Conservation (phyloP, 2,329 filamentous ascomycete species). For the Fusarium torulosum region DNA sequence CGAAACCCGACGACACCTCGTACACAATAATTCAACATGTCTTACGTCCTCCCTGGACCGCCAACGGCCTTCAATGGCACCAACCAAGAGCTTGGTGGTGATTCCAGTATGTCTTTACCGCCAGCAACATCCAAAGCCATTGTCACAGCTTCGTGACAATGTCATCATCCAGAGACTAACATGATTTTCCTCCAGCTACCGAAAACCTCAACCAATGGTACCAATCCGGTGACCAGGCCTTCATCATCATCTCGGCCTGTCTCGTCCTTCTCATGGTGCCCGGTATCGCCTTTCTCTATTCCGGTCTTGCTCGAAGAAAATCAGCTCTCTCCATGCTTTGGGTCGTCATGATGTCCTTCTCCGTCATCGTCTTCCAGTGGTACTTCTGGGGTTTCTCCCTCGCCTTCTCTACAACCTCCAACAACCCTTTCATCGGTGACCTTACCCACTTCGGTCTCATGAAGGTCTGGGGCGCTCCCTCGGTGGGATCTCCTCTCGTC, state of each 20-base stretch:
- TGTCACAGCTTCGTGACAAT: neutral
- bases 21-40: slow-evolving; percentile 59
- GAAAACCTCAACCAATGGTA: slow-evolving; percentile 98
- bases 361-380: slow-evolving; percentile 96
- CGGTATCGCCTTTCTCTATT: slow-evolving; percentile 97
- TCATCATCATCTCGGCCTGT: slow-evolving; percentile 88
- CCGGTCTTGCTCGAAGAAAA: slow-evolving; percentile 95
- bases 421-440: slow-evolving; percentile 92
- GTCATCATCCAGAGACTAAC: slow-evolving; percentile 12
- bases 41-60: slow-evolving; percentile 70
- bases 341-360: slow-evolving; percentile 95
- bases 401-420: slow-evolving; percentile 85
- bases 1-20: slow-evolving; percentile 11
- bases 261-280: slow-evolving; percentile 98
- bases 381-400: slow-evolving; percentile 99
- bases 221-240: slow-evolving; percentile 90
- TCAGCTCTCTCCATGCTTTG: slow-evolving; percentile 97
- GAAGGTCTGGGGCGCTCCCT: slow-evolving; percentile 86
- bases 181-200: slow-evolving; percentile 64
- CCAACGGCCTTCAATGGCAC: slow-evolving; percentile 74
- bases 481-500: slow-evolving; percentile 87
- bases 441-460: slow-evolving; percentile 89
- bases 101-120: slow-evolving; percentile 74
- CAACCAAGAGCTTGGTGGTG: slow-evolving; percentile 74
- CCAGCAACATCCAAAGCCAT: slow-evolving; percentile 3